Evolutionary conservation across 2,329 filamentous ascomycete genomes (phyloP).

Genomic region (Talaromyces funiculosus): DNA sequence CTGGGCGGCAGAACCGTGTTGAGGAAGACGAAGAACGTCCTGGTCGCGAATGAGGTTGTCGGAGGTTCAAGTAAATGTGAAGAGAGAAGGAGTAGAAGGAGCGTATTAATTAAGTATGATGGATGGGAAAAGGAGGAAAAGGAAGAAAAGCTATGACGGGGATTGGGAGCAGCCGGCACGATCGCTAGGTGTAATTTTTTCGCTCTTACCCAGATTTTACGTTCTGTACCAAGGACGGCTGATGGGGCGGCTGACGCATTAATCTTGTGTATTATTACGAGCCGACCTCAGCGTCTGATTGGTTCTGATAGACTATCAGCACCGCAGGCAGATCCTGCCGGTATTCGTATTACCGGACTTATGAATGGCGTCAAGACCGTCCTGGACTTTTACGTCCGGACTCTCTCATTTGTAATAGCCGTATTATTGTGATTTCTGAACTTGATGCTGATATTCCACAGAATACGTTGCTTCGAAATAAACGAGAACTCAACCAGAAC

Average conservation of each 20-base stretch:
- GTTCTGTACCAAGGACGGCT: not conserved
- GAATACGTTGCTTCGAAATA: not conserved
- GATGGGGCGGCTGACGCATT: not conserved
- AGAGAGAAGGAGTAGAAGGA: not conserved
- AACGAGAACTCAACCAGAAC: not conserved
- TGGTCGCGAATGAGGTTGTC: slow-evolving; percentile 5
- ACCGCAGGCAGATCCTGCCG: not conserved
- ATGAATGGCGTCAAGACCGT: not conserved
- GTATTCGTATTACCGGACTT: slow-evolving; percentile 3
- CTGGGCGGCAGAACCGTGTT: slow-evolving; percentile 13
- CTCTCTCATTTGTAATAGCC: not conserved
- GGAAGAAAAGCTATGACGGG: slow-evolving; percentile 9
- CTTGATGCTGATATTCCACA: not conserved
- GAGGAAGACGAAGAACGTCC: slow-evolving; percentile 6
- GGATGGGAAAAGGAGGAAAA: not conserved
- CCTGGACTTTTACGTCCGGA: not conserved
- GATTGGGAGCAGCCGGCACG: not conserved
- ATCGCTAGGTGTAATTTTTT: not conserved
- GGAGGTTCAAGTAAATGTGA: not conserved
- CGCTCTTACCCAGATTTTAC: not conserved
- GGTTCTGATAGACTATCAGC: not conserved
- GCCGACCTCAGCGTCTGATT: not conserved
- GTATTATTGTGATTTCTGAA: not conserved
- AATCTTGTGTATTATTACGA: not conserved
- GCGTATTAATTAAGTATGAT: not conserved